Evolutionary conservation across 495 filamentous ascomycete genomes (phyloP).

Genomic region (Annulohypoxylon nitens): DNA sequence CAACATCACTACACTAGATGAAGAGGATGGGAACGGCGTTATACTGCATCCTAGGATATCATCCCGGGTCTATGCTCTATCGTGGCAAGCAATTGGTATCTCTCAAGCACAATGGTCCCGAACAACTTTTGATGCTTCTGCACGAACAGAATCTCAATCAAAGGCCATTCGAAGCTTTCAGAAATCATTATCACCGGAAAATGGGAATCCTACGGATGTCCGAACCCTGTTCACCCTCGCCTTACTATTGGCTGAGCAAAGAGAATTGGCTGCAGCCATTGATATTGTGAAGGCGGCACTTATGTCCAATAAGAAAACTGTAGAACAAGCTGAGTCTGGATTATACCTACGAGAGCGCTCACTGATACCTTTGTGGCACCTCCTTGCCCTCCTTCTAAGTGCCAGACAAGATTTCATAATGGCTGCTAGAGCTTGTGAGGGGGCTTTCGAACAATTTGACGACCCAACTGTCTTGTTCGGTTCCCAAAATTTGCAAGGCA

Average conservation of each 20-base stretch:
- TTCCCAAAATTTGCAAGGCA: constrained; percentile 57
- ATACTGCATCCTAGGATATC: constrained; percentile 61
- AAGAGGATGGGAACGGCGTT: constrained; percentile 53
- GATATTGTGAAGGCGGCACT: constrained; percentile 75
- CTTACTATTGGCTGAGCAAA: constrained; percentile 81
- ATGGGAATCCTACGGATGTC: constrained; percentile 70
- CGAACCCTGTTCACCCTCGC: constrained; percentile 84
- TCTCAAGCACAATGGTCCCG: constrained; percentile 87
- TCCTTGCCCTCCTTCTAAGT: constrained; percentile 86
- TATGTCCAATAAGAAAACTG: constrained; percentile 56
- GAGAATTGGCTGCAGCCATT: constrained; percentile 81
- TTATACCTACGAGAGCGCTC: constrained; percentile 66
- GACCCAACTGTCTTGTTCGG: constrained; percentile 70
- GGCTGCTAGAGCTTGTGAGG: constrained; percentile 84
- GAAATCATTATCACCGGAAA: constrained; percentile 74
- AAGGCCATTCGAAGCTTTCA: constrained; percentile 80
- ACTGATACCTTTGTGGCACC: constrained; percentile 82
- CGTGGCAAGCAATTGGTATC: constrained; percentile 85
- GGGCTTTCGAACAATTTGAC: constrained; percentile 88
- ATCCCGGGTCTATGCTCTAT: constrained; percentile 68
- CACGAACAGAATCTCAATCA: constrained; percentile 74
- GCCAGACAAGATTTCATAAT: constrained; percentile 86
- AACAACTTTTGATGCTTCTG: constrained; percentile 77
- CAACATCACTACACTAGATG: constrained; percentile 43
- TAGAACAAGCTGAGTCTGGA: constrained; percentile 55